Base-by-base conservation (phyloP, 805 yeast genomes). In the Sugiyamaella smithiae region DNA sequence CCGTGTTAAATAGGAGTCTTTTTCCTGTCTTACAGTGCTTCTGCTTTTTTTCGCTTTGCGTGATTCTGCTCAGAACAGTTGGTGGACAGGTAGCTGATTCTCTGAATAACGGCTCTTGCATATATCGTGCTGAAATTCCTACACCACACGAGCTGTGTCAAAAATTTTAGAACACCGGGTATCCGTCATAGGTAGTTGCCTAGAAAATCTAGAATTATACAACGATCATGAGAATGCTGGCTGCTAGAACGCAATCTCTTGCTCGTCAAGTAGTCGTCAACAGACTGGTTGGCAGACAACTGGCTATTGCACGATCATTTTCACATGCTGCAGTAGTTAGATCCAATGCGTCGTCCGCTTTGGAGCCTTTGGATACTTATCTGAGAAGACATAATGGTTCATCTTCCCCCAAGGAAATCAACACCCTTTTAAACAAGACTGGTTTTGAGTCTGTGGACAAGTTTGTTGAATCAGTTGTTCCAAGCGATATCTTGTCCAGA, bases 331-430 rank as follows among this genome's bases (percentile, higher is more conserved):
- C 38, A 35, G 38, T 19, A 3, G 12, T 35, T 12, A 19, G 22
- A 16, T 14, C 38, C 4, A 11, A 11, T 8, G 5, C 38, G 16
- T 14, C 38, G 20, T 40, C 47, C n/a, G 58, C 53, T 12, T 44
- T 55, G 17, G 48, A 43, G 11, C 76, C 78, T 2, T 72, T 87
- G 49, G 99, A 93, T 64, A 83, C 93, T 1, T 93, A 91, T 67
- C 78, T 85, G 43, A 80, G 95, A 62, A 86, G 98, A 60, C 99
- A 93, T 67, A 72, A 91, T 50, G 99, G 99, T 9, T 58, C 71
- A 5, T 88, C 95, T 20, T 73, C 77, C 11, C 82, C 86, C 0
- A 60, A 56, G 0, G 81, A 88, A 54, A 85, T 85, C 16, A 61
- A 67, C 14, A 65, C 68, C 26, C 88, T 91, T 96, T 74, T 93